These are phyloP conservation scores for Phytopythium oedochilum DNA, from an alignment of 352 stramenopile genomes.

Conservation along the genomic window DNA sequence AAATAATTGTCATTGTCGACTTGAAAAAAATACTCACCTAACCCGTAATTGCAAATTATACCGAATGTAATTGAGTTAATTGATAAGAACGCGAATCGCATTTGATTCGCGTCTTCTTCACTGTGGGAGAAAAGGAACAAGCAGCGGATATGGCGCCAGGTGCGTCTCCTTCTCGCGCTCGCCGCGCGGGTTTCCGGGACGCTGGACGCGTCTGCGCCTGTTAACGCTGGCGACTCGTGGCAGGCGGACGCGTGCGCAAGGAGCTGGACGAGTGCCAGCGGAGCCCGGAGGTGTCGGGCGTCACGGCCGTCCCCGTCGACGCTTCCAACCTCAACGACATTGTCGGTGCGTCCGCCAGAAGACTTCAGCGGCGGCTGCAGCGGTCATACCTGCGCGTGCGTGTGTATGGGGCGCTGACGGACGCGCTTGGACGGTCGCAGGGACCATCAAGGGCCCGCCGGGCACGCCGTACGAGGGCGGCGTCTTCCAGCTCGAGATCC, in stretches of 20 bases:
- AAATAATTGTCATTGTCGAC: no score
- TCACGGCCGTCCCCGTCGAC: conserved; percentile 47
- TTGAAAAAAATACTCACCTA: no score
- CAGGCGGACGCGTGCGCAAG: conserved; percentile 75
- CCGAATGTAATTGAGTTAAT: no score
- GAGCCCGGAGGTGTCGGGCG: conserved; percentile 77
- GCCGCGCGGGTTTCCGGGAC: no score
- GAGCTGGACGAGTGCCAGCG: conserved; percentile 87
- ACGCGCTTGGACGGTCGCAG: conserved; percentile 5
- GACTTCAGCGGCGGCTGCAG: no score
- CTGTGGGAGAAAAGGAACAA: background rate
- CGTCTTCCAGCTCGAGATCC: conserved; percentile 91
- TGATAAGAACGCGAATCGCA: background rate
- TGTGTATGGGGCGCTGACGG: background rate
- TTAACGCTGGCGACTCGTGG: no score
- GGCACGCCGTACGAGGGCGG: conserved; percentile 87
- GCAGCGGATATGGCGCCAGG: conserved; percentile 3
- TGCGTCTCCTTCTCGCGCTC: background rate
- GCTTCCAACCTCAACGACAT: conserved; percentile 24
- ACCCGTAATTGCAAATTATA: no score
- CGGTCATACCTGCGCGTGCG: no score
- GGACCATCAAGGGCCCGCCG: conserved; percentile 67
- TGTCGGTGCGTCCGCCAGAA: conserved; percentile 10
- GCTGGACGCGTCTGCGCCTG: no score
- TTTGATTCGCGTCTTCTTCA: conserved; percentile 1